Conservation (phyloP, 1,284 basidiomycete genomes). For the Rhodotorula glutinis region DNA sequence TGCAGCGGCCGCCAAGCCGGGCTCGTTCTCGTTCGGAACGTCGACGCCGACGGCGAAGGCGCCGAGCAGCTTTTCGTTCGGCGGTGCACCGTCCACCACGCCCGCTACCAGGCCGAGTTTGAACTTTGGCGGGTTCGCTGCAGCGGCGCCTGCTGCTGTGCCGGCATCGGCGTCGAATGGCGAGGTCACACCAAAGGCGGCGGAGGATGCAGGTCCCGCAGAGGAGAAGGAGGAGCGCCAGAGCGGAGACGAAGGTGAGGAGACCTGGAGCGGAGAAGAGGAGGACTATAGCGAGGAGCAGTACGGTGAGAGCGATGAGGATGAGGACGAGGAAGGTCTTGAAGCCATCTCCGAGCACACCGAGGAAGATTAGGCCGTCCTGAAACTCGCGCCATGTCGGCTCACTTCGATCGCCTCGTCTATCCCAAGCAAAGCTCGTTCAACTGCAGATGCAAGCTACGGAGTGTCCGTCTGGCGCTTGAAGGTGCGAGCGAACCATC, state of each 20-base stretch:
- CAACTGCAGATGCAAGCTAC: too few species aligned
- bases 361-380: background rate
- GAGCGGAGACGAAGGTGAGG: background rate
- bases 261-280: background rate
- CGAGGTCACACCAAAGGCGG: too few species aligned
- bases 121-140: constrained; percentile 1
- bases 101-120: background rate
- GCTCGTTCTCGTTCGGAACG: background rate
- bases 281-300: constrained; percentile 1
- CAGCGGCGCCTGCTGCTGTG: background rate
- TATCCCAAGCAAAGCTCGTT: too few species aligned
- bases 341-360: background rate
- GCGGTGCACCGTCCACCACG: background rate
- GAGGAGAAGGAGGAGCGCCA: background rate
- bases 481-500: too few species aligned
- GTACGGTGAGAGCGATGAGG: constrained; percentile 9
- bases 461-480: too few species aligned
- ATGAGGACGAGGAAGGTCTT: constrained; percentile 9
- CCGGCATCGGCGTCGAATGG: too few species aligned
- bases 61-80: constrained; percentile 11
- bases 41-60: background rate
- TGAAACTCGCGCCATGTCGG: too few species aligned
- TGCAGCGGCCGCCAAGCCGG: too few species aligned
- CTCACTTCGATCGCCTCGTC: too few species aligned
- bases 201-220: too few species aligned